These are phyloP conservation scores for Pseudogymnoascus verrucosus DNA, from an alignment of 2,329 filamentous ascomycete genomes.

Conservation along the genomic window DNA sequence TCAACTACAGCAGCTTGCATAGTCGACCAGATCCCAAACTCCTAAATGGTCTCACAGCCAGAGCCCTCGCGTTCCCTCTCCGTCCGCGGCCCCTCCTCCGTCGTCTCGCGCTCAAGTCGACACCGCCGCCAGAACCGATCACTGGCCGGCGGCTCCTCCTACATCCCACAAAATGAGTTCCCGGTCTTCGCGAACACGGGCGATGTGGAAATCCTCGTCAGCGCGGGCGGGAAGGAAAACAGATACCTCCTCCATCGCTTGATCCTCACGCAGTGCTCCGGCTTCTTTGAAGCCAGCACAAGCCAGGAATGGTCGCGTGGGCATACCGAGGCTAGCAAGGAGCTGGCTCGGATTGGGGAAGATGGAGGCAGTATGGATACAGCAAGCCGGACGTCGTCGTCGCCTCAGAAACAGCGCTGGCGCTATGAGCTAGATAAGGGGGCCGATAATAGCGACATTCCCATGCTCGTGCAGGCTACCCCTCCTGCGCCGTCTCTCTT, in stretches of 20 bases:
- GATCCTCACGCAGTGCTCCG: slow-evolving; percentile 81
- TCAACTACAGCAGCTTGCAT: slow-evolving; percentile 19
- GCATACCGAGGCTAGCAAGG: slow-evolving; percentile 14
- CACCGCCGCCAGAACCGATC: slow-evolving; percentile 72
- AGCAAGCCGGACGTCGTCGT: slow-evolving; percentile 21
- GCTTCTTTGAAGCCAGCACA: slow-evolving; percentile 84
- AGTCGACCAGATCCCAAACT: slow-evolving; percentile 16
- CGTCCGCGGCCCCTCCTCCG: slow-evolving; percentile 50
- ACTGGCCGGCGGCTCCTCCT: slow-evolving; percentile 63
- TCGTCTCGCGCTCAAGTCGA: slow-evolving; percentile 53
- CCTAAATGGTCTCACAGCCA: slow-evolving; percentile 54
- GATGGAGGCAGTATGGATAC: slow-evolving; percentile 31
- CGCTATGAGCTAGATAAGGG: slow-evolving; percentile 81
- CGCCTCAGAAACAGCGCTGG: slow-evolving; percentile 55
- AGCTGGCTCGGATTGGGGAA: slow-evolving; percentile 47
- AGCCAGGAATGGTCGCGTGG: slow-evolving; percentile 64
- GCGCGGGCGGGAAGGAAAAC: slow-evolving; percentile 61
- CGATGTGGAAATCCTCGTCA: slow-evolving; percentile 83
- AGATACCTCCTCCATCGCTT: slow-evolving; percentile 81
- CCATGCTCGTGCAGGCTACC: slow-evolving; percentile 75
- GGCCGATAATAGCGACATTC: slow-evolving; percentile 64
- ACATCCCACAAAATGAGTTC: slow-evolving; percentile 79
- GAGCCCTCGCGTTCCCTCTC: slow-evolving; percentile 45
- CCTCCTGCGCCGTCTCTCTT: slow-evolving; percentile 45
- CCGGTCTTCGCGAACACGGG: slow-evolving; percentile 84